A percentile compares a stretch with the other conserved stretches of the same genome.
These are phyloP conservation scores for Sarocladium oryzae DNA, from an alignment of 2,329 filamentous ascomycete genomes.

Conservation along the genomic window DNA sequence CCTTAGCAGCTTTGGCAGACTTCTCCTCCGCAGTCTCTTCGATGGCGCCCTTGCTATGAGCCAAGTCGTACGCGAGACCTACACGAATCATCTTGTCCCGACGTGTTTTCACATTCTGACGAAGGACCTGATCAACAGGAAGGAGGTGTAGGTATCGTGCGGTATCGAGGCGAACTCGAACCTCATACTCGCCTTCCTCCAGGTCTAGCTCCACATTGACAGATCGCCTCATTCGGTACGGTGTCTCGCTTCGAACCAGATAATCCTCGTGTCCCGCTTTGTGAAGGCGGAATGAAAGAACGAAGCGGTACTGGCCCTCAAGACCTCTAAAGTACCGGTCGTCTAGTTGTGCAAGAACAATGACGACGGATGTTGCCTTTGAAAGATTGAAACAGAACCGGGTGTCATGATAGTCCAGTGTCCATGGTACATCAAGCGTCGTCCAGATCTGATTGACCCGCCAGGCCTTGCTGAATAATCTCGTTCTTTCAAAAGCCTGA, in stretches of 20 bases:
- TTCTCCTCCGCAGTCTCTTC: slow-evolving; percentile 43
- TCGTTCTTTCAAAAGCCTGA: slow-evolving; percentile 51
- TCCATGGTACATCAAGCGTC: slow-evolving; percentile 49
- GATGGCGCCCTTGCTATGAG: slow-evolving; percentile 57
- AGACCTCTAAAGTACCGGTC: slow-evolving; percentile 51
- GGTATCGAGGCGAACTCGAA: slow-evolving; percentile 69
- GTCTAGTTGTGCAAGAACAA: slow-evolving; percentile 53
- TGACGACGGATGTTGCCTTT: slow-evolving; percentile 42
- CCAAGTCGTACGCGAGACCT: slow-evolving; percentile 64
- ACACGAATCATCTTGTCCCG: slow-evolving; percentile 68
- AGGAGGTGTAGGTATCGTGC: slow-evolving; percentile 44
- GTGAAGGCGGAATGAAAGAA: slow-evolving; percentile 49
- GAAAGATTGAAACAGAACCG: slow-evolving; percentile 46
- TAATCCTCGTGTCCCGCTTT: slow-evolving; percentile 43
- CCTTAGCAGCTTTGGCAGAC: slow-evolving; percentile 36
- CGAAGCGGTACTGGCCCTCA: slow-evolving; percentile 49
- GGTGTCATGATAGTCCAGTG: slow-evolving; percentile 45
- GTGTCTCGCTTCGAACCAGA: slow-evolving; percentile 46
- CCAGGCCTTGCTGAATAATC: slow-evolving; percentile 52
- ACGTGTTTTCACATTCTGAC: slow-evolving; percentile 51
- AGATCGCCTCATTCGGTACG: slow-evolving; percentile 60
- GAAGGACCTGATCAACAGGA: slow-evolving; percentile 61
- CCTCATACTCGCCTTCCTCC: slow-evolving; percentile 66
- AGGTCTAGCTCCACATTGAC: slow-evolving; percentile 72
- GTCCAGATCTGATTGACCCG: slow-evolving; percentile 41